Percentiles rank a stretch among this genome's conserved stretches.
These are phyloP conservation scores for Venturia nashicola DNA, from an alignment of 2,329 filamentous ascomycete species.

Conservation along the genomic window DNA sequence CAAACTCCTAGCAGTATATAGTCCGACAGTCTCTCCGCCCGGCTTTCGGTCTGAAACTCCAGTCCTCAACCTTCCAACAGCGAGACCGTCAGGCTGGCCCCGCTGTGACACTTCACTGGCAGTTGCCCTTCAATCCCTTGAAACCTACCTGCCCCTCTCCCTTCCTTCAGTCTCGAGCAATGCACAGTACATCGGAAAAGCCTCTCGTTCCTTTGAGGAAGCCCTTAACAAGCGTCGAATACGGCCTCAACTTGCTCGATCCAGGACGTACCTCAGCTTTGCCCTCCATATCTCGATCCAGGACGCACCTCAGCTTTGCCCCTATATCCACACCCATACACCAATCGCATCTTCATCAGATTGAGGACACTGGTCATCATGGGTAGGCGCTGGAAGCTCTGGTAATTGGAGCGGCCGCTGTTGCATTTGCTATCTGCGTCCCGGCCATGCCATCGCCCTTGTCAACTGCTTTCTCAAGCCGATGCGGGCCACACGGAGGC, in stretches of 20 bases:
- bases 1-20: no score
- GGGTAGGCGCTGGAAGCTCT: not conserved
- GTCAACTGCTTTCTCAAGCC: no score
- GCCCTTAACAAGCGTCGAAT: not conserved
- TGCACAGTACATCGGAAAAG: not conserved
- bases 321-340: not conserved
- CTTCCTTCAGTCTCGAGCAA: no score
- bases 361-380: not conserved
- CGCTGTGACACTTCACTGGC: no score
- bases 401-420: not conserved
- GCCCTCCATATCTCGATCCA: not conserved
- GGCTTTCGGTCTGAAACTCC: no score
- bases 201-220: not conserved
- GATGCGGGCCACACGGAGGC: no score
- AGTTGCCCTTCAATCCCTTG: no score
- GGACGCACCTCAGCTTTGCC: not conserved
- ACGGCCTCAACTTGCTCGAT: not conserved
- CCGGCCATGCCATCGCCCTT: not conserved
- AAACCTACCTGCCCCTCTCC: no score
- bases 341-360: not conserved
- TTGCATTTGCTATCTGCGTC: not conserved
- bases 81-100: no score
- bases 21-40: no score
- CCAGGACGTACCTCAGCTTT: not conserved
- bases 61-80: no score